A percentile compares a stretch with the other conserved stretches of the same genome.
These are phyloP conservation scores for Naganishia sp. DNA, from an alignment of 1,284 basidiomycete genomes.

Conservation along the genomic window DNA sequence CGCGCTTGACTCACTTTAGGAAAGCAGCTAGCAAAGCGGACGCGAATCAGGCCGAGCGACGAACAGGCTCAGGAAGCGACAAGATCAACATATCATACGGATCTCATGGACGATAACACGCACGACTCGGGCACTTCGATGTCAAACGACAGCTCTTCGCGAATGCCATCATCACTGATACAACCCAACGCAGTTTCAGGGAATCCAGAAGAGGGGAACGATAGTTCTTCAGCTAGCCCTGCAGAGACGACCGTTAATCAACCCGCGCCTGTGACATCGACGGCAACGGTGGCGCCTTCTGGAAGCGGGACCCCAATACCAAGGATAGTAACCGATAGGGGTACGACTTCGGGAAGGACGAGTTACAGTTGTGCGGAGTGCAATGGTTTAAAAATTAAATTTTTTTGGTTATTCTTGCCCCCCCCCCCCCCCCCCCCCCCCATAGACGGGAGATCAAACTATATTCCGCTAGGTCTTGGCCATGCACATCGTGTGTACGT, in stretches of 20 bases:
- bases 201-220: too few relatives aligned
- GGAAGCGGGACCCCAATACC: constrained; percentile 11
- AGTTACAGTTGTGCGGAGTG: constrained; percentile 33
- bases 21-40: too few relatives aligned
- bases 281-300: background rate
- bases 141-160: too few relatives aligned
- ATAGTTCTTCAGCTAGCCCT: constrained; percentile 5
- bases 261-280: background rate
- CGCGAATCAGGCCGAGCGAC: too few relatives aligned
- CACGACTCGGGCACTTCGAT: too few relatives aligned
- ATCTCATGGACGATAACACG: too few relatives aligned
- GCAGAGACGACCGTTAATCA: constrained; percentile 11
- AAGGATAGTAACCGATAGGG: constrained; percentile 8
- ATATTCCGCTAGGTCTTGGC: constrained; percentile 38
- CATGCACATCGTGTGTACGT: constrained; percentile 49
- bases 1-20: too few relatives aligned
- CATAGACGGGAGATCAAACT: background rate
- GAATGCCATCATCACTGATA: too few relatives aligned
- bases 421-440: too few relatives aligned
- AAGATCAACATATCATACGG: too few relatives aligned
- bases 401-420: constrained; percentile 15
- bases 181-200: too few relatives aligned
- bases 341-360: constrained; percentile 11
- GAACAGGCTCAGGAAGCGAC: too few relatives aligned
- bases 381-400: constrained; percentile 30